A percentile compares a stretch with the other conserved stretches of the same genome.
phyloP scores from a whole-genome alignment of 768 basidiomycete species.

The Dictyophora rubrovolvata region DNA sequence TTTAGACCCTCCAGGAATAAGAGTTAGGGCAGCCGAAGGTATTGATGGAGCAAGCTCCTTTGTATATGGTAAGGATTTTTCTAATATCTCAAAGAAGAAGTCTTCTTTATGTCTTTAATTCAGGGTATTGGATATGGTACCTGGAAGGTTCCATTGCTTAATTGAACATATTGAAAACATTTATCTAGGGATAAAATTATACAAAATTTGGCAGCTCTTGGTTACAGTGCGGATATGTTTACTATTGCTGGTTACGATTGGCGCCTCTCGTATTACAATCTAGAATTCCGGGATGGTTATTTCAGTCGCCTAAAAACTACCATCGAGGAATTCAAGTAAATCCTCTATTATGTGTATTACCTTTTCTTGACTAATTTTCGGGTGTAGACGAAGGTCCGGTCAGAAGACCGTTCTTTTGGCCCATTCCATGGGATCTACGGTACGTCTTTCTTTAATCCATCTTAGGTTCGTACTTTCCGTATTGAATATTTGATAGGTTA shows the following conservation, averaged over 20 bases:
- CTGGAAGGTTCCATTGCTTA: slow-evolving; percentile 8
- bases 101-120: slow-evolving; percentile 13
- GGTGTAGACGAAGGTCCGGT: slow-evolving; percentile 52
- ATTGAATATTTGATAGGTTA: slow-evolving; percentile 22
- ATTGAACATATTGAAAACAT: too few species aligned
- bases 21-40: slow-evolving; percentile 79
- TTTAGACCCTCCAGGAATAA: slow-evolving; percentile 75
- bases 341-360: neutral
- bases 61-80: slow-evolving; percentile 37
- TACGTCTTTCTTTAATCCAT: slow-evolving; percentile 24
- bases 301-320: slow-evolving; percentile 73
- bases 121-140: slow-evolving; percentile 90
- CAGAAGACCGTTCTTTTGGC: slow-evolving; percentile 77
- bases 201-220: slow-evolving; percentile 86
- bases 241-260: slow-evolving; percentile 85
- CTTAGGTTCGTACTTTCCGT: neutral
- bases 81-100: slow-evolving; percentile 9
- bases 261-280: slow-evolving; percentile 79
- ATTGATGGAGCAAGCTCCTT: slow-evolving; percentile 82
- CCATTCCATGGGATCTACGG: slow-evolving; percentile 81
- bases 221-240: slow-evolving; percentile 87
- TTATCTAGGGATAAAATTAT: slow-evolving; percentile 72
- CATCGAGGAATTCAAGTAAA: slow-evolving; percentile 71
- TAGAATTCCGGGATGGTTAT: slow-evolving; percentile 86
- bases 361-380: slow-evolving; percentile 19